Conservation (phyloP, 176 grass and related monocot genomes). For the Pharus latifolius region DNA sequence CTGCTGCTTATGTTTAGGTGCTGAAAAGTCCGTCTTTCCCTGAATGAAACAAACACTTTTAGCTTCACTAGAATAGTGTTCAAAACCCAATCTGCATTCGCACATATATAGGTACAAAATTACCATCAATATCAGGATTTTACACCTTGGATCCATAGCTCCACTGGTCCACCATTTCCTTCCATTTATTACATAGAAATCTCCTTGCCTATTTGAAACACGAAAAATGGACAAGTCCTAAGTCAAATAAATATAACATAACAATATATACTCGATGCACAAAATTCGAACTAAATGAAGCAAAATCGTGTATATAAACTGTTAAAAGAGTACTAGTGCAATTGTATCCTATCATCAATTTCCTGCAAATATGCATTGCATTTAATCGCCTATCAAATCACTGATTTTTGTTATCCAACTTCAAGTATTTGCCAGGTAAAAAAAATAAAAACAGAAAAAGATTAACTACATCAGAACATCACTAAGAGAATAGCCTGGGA, state of each 20-base stretch:
- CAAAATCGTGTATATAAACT: not conserved
- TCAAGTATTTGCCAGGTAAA: not conserved
- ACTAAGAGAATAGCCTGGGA: not conserved
- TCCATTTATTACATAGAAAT: constrained; percentile 89
- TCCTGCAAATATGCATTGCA: not conserved
- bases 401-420: not conserved
- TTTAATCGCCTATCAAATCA: not conserved
- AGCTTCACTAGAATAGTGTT: not conserved
- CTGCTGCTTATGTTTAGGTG: constrained; percentile 80
- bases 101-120: not conserved
- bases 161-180: constrained; percentile 97
- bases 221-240: not conserved
- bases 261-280: not conserved
- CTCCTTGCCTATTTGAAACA: constrained; percentile 49
- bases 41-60: constrained; percentile 27
- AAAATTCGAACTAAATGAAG: not conserved
- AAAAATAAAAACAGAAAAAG: not conserved
- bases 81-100: not conserved
- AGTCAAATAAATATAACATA: not conserved
- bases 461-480: not conserved
- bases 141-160: constrained; percentile 93
- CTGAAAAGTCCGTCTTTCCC: constrained; percentile 92
- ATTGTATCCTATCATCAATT: not conserved
- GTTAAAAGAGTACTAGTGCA: not conserved
- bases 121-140: constrained; percentile 96